Conservation (phyloP, 208 protist species). For the Angomonas deanei region DNA sequence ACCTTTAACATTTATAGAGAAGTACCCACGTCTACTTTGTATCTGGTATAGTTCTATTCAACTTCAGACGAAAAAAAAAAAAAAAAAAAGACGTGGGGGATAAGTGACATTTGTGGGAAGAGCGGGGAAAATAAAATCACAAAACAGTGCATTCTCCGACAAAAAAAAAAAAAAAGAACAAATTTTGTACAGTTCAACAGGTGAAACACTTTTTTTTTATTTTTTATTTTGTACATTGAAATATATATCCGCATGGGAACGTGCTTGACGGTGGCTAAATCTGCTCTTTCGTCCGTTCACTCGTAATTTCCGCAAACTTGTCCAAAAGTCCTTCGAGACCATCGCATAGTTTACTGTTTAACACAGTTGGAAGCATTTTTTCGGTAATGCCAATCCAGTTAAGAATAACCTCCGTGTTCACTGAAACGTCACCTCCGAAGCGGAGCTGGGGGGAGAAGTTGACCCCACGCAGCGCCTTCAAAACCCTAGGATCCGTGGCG, state of each 20-base stretch:
- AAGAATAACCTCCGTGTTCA: constrained; percentile 86
- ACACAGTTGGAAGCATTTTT: constrained; percentile 76
- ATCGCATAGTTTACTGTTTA: constrained; percentile 67
- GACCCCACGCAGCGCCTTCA: constrained; percentile 47
- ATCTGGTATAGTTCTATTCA: not conserved
- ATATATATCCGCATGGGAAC: too few relatives aligned
- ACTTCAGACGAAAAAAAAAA: not conserved
- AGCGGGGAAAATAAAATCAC: not conserved
- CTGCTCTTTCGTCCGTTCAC: constrained; percentile 21
- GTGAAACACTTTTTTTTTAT: not conserved
- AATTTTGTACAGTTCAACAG: not conserved
- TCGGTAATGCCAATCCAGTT: constrained; percentile 85
- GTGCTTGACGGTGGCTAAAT: too few relatives aligned
- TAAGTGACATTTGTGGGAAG: not conserved
- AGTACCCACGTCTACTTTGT: not conserved
- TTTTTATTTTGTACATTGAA: not conserved
- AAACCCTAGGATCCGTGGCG: constrained; percentile 21
- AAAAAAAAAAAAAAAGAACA: constrained; percentile 1
- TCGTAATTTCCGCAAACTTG: constrained; percentile 23
- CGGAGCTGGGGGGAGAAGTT: constrained; percentile 85
- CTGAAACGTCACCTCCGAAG: constrained; percentile 82
- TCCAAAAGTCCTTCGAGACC: constrained; percentile 43
- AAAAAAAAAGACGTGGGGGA: not conserved
- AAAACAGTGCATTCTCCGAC: not conserved
- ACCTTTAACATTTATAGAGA: constrained; percentile 28